Conservation (phyloP, 371 early-diverging fungal species). For the Basidiobolus meristosporus region DNA sequence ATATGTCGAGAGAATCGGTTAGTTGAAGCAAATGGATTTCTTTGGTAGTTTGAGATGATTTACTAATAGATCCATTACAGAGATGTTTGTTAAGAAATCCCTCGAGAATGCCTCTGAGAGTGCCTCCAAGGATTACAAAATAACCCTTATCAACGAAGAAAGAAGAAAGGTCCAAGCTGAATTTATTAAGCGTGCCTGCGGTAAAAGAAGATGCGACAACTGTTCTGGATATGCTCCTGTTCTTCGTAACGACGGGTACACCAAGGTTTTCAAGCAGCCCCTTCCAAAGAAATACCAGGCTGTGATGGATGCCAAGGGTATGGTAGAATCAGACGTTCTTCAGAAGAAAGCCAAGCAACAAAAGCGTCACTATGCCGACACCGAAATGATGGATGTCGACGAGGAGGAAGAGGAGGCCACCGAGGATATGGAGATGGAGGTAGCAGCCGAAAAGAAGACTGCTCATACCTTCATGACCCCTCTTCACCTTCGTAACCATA, state of each 20-base stretch:
- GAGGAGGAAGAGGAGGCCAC: conserved; percentile 11
- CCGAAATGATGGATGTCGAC: conserved; percentile 10
- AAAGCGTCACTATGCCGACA: conserved; percentile 4
- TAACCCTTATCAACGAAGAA: too few species aligned
- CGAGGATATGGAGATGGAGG: conserved; percentile 13
- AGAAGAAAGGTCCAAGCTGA: too few species aligned
- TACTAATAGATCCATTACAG: too few species aligned
- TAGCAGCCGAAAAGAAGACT: conserved; percentile 7
- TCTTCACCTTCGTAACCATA: conserved; percentile 53
- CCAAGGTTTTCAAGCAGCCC: conserved; percentile 73
- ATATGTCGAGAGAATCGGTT: conserved; percentile 3
- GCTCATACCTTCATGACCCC: conserved; percentile 40
- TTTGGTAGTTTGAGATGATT: too few species aligned
- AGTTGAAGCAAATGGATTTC: background rate
- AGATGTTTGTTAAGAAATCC: too few species aligned
- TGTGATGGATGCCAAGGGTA: conserved; percentile 37
- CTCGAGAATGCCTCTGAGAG: too few species aligned
- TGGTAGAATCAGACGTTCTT: conserved; percentile 18
- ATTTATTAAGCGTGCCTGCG: too few species aligned
- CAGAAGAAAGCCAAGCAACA: conserved; percentile 5
- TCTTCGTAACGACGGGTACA: conserved; percentile 64
- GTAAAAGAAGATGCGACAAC: too few species aligned
- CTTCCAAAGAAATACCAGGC: conserved; percentile 46
- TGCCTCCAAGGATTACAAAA: too few species aligned
- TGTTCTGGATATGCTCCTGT: too few species aligned